Conservation (phyloP, 2,329 filamentous ascomycete species). For the Corniculantispora saksenae region DNA sequence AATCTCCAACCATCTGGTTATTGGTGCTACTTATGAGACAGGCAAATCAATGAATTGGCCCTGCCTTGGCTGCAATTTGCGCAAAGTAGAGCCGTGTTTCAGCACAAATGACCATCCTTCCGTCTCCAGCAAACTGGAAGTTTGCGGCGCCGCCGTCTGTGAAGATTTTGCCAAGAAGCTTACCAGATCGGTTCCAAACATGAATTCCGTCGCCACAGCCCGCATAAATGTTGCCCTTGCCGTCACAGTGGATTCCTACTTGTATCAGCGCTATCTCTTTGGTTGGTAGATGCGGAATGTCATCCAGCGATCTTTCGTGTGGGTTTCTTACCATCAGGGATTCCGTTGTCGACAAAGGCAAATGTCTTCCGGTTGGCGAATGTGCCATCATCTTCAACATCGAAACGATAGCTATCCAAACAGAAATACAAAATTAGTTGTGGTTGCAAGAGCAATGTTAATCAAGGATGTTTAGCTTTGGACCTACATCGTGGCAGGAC, state of each 20-base stretch:
- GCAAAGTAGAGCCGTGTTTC: constrained; percentile 38
- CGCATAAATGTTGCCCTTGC: constrained; percentile 56
- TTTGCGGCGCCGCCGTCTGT: constrained; percentile 46
- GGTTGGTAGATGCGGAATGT: no score
- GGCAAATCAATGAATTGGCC: constrained; percentile 14
- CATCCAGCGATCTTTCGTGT: no score
- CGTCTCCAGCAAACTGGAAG: constrained; percentile 45
- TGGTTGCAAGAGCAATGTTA: no score
- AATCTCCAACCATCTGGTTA: no score
- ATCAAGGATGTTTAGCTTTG: neutral
- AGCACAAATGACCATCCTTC: constrained; percentile 38
- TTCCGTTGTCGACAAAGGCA: constrained; percentile 53
- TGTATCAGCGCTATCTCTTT: no score
- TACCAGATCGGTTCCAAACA: constrained; percentile 48
- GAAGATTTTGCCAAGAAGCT: constrained; percentile 58
- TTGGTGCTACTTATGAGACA: no score
- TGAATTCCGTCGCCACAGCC: constrained; percentile 51
- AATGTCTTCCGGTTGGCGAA: constrained; percentile 54
- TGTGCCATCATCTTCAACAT: constrained; percentile 47
- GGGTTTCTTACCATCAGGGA: constrained; percentile 63
- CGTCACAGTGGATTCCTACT: constrained; percentile 58
- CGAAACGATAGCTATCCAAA: constrained; percentile 44
- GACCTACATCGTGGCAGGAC: constrained; percentile 50
- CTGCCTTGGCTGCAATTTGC: constrained; percentile 27
- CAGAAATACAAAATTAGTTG: neutral